phyloP scores from a whole-genome alignment of 2,329 filamentous ascomycete species.

The Aspergillus luchuensis region DNA sequence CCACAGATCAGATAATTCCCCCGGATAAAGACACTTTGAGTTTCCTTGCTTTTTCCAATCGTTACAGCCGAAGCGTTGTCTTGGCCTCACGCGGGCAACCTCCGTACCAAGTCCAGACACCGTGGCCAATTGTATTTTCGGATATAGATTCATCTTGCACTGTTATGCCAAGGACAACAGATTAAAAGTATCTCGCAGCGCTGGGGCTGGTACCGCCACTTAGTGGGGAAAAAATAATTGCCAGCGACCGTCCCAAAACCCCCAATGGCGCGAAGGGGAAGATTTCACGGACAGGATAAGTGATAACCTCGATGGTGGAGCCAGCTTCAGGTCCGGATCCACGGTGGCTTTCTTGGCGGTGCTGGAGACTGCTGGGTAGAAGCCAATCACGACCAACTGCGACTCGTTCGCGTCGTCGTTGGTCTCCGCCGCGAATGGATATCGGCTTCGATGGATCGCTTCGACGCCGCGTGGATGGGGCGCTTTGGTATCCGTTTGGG shows the following conservation, averaged over 20 bases:
- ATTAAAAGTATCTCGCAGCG: not conserved
- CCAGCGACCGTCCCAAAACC: not conserved
- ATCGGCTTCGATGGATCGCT: conserved; percentile 2
- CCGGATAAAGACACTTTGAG: not conserved
- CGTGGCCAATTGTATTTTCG: not conserved
- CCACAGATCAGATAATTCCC: conserved; percentile 1
- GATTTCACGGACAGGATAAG: not conserved
- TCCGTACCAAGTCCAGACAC: not conserved
- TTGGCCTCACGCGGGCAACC: not conserved
- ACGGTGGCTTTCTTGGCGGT: conserved; percentile 12
- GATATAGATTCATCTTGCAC: not conserved
- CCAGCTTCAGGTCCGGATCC: conserved; percentile 5
- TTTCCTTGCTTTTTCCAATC: not conserved
- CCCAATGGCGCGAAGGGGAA: not conserved
- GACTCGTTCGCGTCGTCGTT: conserved; percentile 1
- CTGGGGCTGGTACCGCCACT: not conserved
- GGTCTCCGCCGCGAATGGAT: not conserved
- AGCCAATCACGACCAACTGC: not conserved
- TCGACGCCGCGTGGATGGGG: conserved; percentile 4
- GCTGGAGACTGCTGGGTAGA: not conserved
- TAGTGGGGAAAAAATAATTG: not conserved
- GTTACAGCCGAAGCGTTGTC: not conserved
- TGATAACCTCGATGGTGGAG: not conserved
- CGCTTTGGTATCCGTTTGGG: conserved; percentile 3
- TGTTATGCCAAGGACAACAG: not conserved